A percentile compares a stretch with the other conserved stretches of the same genome.
Evolutionary conservation across 768 basidiomycete species (phyloP).

Genomic region (Kwoniella bestiolae): DNA sequence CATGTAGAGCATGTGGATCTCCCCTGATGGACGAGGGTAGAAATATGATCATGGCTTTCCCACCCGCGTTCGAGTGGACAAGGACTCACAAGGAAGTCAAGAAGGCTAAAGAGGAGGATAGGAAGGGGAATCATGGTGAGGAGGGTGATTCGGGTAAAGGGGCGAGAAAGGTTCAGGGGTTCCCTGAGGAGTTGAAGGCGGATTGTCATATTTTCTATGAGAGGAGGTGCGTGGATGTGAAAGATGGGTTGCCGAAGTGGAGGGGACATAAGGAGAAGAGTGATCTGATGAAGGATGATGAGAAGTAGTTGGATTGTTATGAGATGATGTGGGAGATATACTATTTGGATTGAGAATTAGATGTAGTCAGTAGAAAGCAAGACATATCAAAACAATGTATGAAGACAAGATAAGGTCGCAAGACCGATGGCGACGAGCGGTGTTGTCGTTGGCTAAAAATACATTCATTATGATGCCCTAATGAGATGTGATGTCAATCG

Average conservation of each 20-base stretch:
- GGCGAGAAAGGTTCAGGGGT: slow-evolving; percentile 24
- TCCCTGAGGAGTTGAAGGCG: slow-evolving; percentile 36
- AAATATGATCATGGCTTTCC: slow-evolving; percentile 53
- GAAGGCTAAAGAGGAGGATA: slow-evolving; percentile 13
- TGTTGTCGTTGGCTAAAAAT: too few relatives aligned
- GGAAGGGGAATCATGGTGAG: slow-evolving; percentile 4
- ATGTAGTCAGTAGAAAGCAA: slow-evolving; percentile 1
- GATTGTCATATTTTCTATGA: slow-evolving; percentile 50
- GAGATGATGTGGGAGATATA: not conserved
- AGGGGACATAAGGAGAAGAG: slow-evolving; percentile 40
- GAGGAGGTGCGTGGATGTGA: slow-evolving; percentile 39
- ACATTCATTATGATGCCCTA: too few relatives aligned
- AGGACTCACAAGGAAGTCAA: slow-evolving; percentile 40
- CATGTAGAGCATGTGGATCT: slow-evolving; percentile 47
- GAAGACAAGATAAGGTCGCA: too few relatives aligned
- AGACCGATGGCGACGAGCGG: too few relatives aligned
- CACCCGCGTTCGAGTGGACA: slow-evolving; percentile 45
- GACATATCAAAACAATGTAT: not conserved
- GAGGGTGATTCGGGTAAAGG: slow-evolving; percentile 19
- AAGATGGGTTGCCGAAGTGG: slow-evolving; percentile 46
- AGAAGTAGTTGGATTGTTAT: slow-evolving; percentile 13
- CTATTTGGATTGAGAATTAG: not conserved
- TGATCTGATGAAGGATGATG: slow-evolving; percentile 41
- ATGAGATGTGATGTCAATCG: too few relatives aligned
- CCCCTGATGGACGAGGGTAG: slow-evolving; percentile 48